phyloP scores from a whole-genome alignment of 495 filamentous ascomycete genomes.

The Neurospora cerealis region DNA sequence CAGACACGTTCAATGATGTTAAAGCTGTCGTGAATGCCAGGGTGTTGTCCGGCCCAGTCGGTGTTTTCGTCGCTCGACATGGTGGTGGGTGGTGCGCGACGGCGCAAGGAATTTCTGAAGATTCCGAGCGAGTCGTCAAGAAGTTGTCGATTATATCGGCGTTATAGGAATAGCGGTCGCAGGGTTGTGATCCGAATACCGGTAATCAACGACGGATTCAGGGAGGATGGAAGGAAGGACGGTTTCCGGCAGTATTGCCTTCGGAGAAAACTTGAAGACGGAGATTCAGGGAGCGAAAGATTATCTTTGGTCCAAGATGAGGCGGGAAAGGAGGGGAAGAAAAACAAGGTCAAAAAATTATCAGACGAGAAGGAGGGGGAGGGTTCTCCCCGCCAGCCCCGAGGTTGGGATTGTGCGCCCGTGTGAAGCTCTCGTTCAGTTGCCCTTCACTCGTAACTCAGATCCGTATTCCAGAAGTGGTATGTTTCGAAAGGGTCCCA shows the following conservation, averaged over 20 bases:
- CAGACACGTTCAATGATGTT: slow-evolving; percentile 55
- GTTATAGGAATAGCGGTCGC: background rate
- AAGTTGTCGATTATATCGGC: background rate
- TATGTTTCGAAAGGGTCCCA: background rate
- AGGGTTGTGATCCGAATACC: background rate
- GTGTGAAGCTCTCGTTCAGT: background rate
- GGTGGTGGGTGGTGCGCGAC: background rate
- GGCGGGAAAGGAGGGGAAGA: background rate
- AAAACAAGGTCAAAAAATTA: background rate
- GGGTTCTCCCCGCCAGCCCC: background rate
- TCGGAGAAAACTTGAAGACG: background rate
- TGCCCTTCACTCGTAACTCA: background rate
- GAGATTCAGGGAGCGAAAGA: background rate
- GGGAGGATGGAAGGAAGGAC: background rate
- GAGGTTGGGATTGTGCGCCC: background rate
- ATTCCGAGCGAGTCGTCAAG: background rate
- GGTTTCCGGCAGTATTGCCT: background rate
- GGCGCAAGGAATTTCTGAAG: background rate
- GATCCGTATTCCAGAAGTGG: background rate
- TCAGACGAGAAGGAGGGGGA: background rate
- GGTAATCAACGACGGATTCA: background rate
- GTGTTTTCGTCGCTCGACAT: background rate
- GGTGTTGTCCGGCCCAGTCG: background rate
- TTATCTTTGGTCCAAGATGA: background rate
- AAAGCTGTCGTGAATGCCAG: slow-evolving; percentile 29